Conservation (phyloP, 2,329 filamentous ascomycete genomes). For the Stemphylium vesicarium region DNA sequence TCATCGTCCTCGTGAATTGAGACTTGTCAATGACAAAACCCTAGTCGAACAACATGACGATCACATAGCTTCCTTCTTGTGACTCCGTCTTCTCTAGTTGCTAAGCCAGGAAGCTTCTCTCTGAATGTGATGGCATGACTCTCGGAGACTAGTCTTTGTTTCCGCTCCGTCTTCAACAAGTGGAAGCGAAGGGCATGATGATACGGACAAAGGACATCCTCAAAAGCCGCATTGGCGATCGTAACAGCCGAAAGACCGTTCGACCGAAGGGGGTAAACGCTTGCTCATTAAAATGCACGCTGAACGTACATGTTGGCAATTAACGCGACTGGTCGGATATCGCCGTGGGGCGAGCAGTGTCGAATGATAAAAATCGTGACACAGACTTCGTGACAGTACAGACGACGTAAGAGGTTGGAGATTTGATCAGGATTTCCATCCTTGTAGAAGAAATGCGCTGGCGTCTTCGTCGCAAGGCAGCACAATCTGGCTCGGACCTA, state of each 20-base stretch:
- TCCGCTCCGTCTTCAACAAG: conserved; percentile 66
- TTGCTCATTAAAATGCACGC: conserved; percentile 61
- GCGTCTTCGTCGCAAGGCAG: conserved; percentile 50
- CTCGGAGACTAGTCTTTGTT: conserved; percentile 94
- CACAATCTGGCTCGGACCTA: conserved; percentile 10
- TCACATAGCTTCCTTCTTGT: conserved; percentile 20
- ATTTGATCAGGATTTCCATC: conserved; percentile 42
- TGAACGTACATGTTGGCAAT: conserved; percentile 64
- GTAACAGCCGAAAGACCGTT: conserved; percentile 29
- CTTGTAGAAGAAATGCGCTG: conserved; percentile 58
- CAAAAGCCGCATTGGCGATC: conserved; percentile 78
- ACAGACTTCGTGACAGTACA: conserved; percentile 54
- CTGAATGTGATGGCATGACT: conserved; percentile 81
- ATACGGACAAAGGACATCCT: conserved; percentile 93
- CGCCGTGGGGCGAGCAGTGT: conserved; percentile 54
- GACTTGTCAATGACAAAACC: conserved; percentile 19
- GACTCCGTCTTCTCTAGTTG: conserved; percentile 22
- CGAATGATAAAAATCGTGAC: conserved; percentile 56
- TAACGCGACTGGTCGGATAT: conserved; percentile 70
- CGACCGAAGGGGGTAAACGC: conserved; percentile 57
- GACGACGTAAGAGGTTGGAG: conserved; percentile 52
- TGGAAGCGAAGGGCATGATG: conserved; percentile 65
- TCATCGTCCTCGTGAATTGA: conserved; percentile 22
- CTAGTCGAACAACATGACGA: conserved; percentile 38
- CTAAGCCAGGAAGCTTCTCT: conserved; percentile 59